phyloP scores from a whole-genome alignment of 768 basidiomycete genomes.

The Amanita rimosa region DNA sequence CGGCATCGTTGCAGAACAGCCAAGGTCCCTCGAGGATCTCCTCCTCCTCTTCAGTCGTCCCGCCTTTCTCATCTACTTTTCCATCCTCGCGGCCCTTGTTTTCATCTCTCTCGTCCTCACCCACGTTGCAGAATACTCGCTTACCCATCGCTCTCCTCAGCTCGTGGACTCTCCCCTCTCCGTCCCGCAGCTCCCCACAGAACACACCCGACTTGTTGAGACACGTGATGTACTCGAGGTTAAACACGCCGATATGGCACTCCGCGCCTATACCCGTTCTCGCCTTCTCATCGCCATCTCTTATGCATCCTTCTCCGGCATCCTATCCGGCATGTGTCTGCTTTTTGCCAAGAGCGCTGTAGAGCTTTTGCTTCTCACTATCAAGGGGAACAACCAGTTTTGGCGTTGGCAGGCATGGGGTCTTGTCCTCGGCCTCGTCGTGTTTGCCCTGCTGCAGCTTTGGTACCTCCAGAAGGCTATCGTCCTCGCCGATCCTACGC shows the following conservation, averaged over 20 bases:
- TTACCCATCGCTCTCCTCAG: constrained; percentile 25
- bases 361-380: constrained; percentile 72
- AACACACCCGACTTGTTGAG: constrained; percentile 49
- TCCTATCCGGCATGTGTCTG: constrained; percentile 85
- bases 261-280: constrained; percentile 14
- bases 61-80: constrained; percentile 75
- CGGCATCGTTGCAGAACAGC: constrained; percentile 84
- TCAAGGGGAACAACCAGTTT: constrained; percentile 71
- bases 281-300: constrained; percentile 65
- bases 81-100: constrained; percentile 51
- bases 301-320: constrained; percentile 82
- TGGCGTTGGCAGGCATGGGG: constrained; percentile 81
- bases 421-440: constrained; percentile 56
- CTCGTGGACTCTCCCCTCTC: constrained; percentile 10
- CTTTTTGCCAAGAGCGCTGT: constrained; percentile 92
- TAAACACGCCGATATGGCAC: neutral
- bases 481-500: constrained; percentile 70
- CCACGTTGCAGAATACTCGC: constrained; percentile 58
- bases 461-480: constrained; percentile 80
- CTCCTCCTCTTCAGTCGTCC: constrained; percentile 65
- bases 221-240: neutral
- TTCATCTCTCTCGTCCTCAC: constrained; percentile 50
- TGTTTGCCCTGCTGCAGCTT: constrained; percentile 71
- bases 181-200: constrained; percentile 27
- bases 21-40: constrained; percentile 78